Evolutionary conservation across 2,329 filamentous ascomycete genomes (phyloP), one percentile per base, ranked within the genome.

Genomic region (Cryoendolithus antarcticus): DNA sequence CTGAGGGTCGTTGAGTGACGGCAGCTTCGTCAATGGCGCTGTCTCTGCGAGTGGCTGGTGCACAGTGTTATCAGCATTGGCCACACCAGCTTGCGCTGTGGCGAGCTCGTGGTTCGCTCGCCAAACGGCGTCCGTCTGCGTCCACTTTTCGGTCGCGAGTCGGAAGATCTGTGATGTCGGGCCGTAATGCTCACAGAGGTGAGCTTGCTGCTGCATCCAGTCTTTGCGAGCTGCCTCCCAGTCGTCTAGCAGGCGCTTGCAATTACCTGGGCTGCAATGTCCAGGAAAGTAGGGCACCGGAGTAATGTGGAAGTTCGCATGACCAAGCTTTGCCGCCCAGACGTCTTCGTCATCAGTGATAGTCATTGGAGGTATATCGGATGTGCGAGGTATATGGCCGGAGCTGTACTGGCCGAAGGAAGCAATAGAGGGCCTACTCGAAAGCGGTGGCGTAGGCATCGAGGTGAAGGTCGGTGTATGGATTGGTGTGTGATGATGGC

Each of bases 281-380:
- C 77, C 71, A 0, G 85, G 80, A 6, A 74, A 61, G 54, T 94
- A 94, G 0, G 88, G 89, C 56, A 80, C 75, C 0, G 88, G 88
- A 13, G 75, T 66, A 49, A 96, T 93, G 51, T 75, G 88, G 59
- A 93, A 95, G 64, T 96, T 94, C 47, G 88, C 88, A 57, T 96
- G 88, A 24, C 89, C 89, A 9, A 96, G 74, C 41, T 77, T 77
- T 54, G 81, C 75, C 1, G 84, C 81, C 89, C 89, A 95, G 4
- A 77, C 75, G 40, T 82, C 75, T 27, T 59, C 44, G 12, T 46
- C 42, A 21, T 30, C 41, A 46, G 48, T 32, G 46, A 56, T n/a
- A 76, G 80, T 65, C 46, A 86, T 75, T 3, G 74, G 71, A 3
- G 78, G 74, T 10, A 82, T 74, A 15, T 77, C 73, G 70, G 24